Evolutionary conservation across 2,329 filamentous ascomycete species (phyloP), one percentile per base, ranked within the genome.

Genomic region (Colletotrichum trifolii): DNA sequence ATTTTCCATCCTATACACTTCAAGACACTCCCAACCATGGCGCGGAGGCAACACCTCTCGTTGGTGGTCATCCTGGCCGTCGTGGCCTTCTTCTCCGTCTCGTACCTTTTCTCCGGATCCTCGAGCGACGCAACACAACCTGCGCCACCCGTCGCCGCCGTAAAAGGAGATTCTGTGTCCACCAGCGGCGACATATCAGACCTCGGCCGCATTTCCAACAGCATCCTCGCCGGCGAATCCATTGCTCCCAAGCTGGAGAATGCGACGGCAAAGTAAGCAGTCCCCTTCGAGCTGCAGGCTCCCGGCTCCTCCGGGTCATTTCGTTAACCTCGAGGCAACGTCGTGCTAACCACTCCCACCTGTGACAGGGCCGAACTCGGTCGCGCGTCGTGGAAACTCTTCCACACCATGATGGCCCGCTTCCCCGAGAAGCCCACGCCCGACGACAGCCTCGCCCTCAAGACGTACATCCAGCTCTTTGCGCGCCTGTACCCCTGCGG

Each of bases 221-320:
- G 77, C 47, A 77, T 90, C 15, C 81, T 93, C 25, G 82, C 84
- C 15, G 91, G 91, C 60, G 87, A 87, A 60, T 89, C 89, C 4
- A 95, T 94, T 72, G 92, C 92, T 54, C 90, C 91, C 1, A 94
- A 93, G 78, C 81, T 96, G 57, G 92, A 92, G 73, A 96, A 96
- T 78, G 91, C 90, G 66, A 96, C 92, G 7, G 82, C 88, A 58
- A 96, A 95, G 89, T 91, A 81, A 54, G 83, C 73, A 40, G 45
- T 54, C 36, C 40, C 43, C 25, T 36, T 25, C 25, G 25, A 25
- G 25, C 46, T 50, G 15, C 47, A 17, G 13, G 42, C 40, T 33
- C 43, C 36, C 33, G 54, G 56, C 33, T 60, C 39, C 36, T 11
- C 8, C 45, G 55, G 15, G 10, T 6, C 5, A 48, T 25, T 34